A percentile compares a stretch with the other conserved stretches of the same genome.
Conservation (phyloP, 352 stramenopile species). For the Globisporangium abappressorium region DNA sequence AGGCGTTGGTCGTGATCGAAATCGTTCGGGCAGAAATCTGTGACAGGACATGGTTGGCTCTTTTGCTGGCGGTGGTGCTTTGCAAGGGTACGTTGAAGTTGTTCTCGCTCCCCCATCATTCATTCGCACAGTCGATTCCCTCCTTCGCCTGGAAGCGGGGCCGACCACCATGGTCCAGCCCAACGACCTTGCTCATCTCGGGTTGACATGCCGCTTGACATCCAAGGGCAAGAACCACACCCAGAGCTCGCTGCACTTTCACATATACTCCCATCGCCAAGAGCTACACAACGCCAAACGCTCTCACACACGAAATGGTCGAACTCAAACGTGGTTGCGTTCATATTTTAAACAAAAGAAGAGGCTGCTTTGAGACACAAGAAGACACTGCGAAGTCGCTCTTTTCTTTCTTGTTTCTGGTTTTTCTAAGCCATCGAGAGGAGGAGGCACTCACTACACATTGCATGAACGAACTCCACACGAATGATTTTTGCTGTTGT, state of each 20-base stretch:
- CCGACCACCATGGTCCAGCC: too few relatives aligned
- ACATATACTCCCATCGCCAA: background rate
- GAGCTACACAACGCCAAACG: background rate
- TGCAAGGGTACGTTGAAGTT: background rate
- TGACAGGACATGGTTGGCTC: background rate
- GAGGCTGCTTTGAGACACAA: background rate
- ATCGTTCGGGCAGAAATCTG: background rate
- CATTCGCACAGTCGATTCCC: background rate
- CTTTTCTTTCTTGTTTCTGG: conserved; percentile 4
- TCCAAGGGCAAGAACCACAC: background rate
- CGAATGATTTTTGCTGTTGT: conserved; percentile 1
- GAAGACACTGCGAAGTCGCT: background rate
- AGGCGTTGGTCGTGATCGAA: background rate
- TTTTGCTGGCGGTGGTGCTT: background rate
- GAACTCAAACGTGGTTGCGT: background rate
- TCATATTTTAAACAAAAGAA: background rate
- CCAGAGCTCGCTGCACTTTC: background rate
- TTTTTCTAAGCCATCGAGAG: conserved; percentile 14
- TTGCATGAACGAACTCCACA: conserved; percentile 1
- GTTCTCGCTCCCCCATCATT: background rate
- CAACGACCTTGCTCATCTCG: background rate
- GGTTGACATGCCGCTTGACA: background rate
- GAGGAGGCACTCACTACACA: conserved; percentile 11
- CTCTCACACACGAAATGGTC: background rate
- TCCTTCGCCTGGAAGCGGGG: background rate